Percentiles rank a stretch among this genome's conserved stretches.
These are phyloP conservation scores for Coniella lustricola DNA, from an alignment of 2,329 filamentous ascomycete genomes.

Conservation along the genomic window DNA sequence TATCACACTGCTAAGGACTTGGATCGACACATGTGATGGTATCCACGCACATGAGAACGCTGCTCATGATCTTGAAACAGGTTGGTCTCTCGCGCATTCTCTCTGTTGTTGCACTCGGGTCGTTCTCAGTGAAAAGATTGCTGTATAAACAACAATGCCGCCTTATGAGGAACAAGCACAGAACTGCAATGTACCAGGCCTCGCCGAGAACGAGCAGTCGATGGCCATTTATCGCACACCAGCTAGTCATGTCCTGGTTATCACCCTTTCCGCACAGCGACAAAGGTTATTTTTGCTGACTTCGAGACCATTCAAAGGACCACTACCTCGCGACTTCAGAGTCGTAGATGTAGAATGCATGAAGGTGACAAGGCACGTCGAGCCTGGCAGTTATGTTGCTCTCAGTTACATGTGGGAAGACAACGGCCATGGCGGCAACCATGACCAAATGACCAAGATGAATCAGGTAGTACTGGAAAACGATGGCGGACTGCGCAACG, in stretches of 20 bases:
- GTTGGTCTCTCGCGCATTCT: neutral
- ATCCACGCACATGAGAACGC: neutral
- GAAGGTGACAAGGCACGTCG: neutral
- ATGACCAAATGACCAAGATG: neutral
- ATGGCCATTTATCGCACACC: too few species aligned
- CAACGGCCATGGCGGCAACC: neutral
- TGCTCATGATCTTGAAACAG: neutral
- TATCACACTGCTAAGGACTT: neutral
- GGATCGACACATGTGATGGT: constrained; percentile 1
- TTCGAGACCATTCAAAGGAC: neutral
- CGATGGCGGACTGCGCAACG: neutral
- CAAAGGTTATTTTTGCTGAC: too few species aligned
- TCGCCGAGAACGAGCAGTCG: neutral
- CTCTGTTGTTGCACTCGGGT: neutral
- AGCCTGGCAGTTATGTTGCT: neutral
- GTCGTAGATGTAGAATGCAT: constrained; percentile 1
- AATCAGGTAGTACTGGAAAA: neutral
- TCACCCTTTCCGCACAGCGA: too few species aligned
- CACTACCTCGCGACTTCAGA: neutral
- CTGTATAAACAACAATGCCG: too few species aligned
- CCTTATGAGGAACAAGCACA: too few species aligned
- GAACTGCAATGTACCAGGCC: neutral
- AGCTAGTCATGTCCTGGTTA: too few species aligned
- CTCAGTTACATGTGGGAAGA: constrained; percentile 1
- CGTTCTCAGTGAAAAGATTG: too few species aligned